These are phyloP conservation scores for Puccinia coronata DNA, from an alignment of 1,284 basidiomycete genomes.

Conservation along the genomic window DNA sequence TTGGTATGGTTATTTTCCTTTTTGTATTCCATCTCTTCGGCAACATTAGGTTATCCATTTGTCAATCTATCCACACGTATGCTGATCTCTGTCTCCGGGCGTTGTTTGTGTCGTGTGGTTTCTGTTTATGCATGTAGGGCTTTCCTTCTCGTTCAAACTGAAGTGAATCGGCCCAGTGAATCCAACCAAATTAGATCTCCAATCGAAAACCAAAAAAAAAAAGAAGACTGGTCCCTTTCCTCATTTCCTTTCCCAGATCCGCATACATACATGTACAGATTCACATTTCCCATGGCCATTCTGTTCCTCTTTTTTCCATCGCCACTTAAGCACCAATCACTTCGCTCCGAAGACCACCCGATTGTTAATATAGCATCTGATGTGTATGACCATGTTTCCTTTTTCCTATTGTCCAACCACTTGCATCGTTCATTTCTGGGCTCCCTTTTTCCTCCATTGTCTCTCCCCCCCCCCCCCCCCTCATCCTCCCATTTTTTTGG, in stretches of 20 bases:
- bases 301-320: not conserved
- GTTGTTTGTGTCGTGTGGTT: not conserved
- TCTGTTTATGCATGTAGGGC: slow-evolving; percentile 2
- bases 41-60: not conserved
- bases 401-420: no score
- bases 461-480: no score
- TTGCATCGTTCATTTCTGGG: no score
- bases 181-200: not conserved
- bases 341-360: no score
- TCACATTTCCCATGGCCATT: not conserved
- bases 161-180: not conserved
- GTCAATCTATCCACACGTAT: not conserved
- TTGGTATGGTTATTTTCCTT: slow-evolving; percentile 52
- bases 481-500: no score
- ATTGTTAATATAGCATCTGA: no score
- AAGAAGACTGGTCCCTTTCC: no score
- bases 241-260: not conserved
- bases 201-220: no score
- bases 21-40: not conserved
- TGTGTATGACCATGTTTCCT: no score
- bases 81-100: not conserved
- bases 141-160: slow-evolving; percentile 33
- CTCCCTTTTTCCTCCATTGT: no score
- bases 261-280: slow-evolving; percentile 1
- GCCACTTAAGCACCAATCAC: not conserved